phyloP scores from a whole-genome alignment of 768 basidiomycete genomes.

The Mycena maculata region DNA sequence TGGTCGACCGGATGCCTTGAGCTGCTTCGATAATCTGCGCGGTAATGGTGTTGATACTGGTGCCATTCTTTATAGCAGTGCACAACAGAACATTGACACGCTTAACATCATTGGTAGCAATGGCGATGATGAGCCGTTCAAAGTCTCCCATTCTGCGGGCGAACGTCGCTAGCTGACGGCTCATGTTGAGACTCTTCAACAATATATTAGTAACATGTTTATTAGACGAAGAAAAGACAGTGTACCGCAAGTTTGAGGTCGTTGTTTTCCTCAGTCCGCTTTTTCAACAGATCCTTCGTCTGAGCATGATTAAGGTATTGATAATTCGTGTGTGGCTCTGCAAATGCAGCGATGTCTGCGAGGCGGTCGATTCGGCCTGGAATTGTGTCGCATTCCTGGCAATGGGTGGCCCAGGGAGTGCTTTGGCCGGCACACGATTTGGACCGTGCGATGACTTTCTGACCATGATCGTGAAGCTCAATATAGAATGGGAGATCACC shows the following conservation, averaged over 20 bases:
- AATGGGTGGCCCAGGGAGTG: not conserved
- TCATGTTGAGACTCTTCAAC: not conserved
- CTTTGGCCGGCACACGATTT: no score
- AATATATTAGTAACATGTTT: not conserved
- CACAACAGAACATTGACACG: constrained; percentile 9
- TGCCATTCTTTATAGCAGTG: constrained; percentile 2
- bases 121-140: constrained; percentile 14
- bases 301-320: not conserved
- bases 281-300: not conserved
- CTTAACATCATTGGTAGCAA: constrained; percentile 14
- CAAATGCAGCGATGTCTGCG: not conserved
- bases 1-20: not conserved
- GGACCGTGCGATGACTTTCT: no score
- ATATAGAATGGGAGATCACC: no score
- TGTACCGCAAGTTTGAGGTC: constrained; percentile 2
- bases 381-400: not conserved
- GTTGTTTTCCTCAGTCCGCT: not conserved
- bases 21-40: constrained; percentile 17
- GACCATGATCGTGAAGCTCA: no score
- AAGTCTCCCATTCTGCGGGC: not conserved
- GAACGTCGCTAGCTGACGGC: constrained; percentile 8
- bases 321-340: not conserved
- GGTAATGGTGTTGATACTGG: constrained; percentile 22
- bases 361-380: not conserved
- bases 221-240: not conserved